phyloP scores from a whole-genome alignment of 257 asterid species.

The Vinca minor region DNA sequence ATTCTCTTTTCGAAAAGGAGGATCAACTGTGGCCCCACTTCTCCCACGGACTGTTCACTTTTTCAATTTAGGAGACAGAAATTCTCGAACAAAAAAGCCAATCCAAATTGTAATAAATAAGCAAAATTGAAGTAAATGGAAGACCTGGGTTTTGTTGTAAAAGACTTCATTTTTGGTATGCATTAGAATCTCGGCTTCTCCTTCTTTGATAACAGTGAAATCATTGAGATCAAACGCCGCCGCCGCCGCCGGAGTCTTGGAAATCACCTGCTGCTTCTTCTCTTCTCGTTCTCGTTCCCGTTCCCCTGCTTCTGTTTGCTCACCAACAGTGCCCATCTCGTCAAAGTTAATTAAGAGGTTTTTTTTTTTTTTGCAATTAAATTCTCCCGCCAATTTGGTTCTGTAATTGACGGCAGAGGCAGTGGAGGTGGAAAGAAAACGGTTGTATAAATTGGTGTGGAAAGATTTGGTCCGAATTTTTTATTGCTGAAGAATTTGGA shows the following conservation, averaged over 20 bases:
- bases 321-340: constrained; percentile 37
- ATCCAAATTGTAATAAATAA: no score
- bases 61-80: no score
- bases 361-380: no score
- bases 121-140: not conserved
- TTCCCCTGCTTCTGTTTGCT: constrained; percentile 30
- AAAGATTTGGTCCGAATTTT: no score
- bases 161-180: constrained; percentile 82
- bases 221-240: constrained; percentile 68
- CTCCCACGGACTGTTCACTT: no score
- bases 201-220: constrained; percentile 64
- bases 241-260: no score
- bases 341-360: not conserved
- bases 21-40: no score
- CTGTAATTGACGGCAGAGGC: constrained; percentile 12
- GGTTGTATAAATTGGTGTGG: no score
- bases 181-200: constrained; percentile 94
- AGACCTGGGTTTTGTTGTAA: constrained; percentile 86
- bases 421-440: constrained; percentile 3
- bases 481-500: no score
- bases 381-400: not conserved
- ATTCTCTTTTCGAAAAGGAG: no score
- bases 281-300: constrained; percentile 29
- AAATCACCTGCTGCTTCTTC: no score
- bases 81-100: no score